Conservation (phyloP, 2,329 filamentous ascomycete species). For the Hypoxylon rubiginosum region DNA sequence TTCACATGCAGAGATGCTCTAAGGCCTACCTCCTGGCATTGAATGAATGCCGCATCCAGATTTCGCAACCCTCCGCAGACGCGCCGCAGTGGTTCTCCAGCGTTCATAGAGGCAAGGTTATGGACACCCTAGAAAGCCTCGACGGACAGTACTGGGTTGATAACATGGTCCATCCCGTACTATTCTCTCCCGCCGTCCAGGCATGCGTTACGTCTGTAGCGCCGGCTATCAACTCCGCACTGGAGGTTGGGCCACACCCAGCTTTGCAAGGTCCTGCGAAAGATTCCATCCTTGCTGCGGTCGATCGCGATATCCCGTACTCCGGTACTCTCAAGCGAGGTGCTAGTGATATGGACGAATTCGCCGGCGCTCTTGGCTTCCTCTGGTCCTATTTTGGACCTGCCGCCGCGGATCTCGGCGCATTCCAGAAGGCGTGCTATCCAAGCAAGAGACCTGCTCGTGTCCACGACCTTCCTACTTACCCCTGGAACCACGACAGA, state of each 20-base stretch:
- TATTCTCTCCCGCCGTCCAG: slow-evolving; percentile 59
- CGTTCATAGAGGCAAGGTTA: slow-evolving; percentile 33
- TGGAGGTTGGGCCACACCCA: slow-evolving; percentile 63
- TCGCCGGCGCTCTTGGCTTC: slow-evolving; percentile 37
- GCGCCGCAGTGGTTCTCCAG: slow-evolving; percentile 44
- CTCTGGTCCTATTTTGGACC: slow-evolving; percentile 31
- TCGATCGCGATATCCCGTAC: slow-evolving; percentile 48
- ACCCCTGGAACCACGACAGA: slow-evolving; percentile 39
- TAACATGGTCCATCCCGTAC: slow-evolving; percentile 60
- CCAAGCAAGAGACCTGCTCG: neutral
- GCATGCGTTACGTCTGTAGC: slow-evolving; percentile 43
- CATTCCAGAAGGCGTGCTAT: slow-evolving; percentile 19
- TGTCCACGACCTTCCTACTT: slow-evolving; percentile 4
- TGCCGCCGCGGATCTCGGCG: slow-evolving; percentile 23
- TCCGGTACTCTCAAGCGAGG: slow-evolving; percentile 51
- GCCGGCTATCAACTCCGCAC: slow-evolving; percentile 51
- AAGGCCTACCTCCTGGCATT: slow-evolving; percentile 35
- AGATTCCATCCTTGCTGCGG: slow-evolving; percentile 52
- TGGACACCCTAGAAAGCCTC: slow-evolving; percentile 6
- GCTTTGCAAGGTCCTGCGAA: slow-evolving; percentile 58
- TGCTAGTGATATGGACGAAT: slow-evolving; percentile 43
- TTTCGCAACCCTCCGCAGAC: slow-evolving; percentile 17
- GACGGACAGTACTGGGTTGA: slow-evolving; percentile 58
- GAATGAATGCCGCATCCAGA: slow-evolving; percentile 14
- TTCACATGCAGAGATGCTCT: slow-evolving; percentile 53